Percentiles rank a stretch among this genome's conserved stretches.
Conservation (phyloP, 495 filamentous ascomycete genomes). For the Lasiosphaeris hirsuta region DNA sequence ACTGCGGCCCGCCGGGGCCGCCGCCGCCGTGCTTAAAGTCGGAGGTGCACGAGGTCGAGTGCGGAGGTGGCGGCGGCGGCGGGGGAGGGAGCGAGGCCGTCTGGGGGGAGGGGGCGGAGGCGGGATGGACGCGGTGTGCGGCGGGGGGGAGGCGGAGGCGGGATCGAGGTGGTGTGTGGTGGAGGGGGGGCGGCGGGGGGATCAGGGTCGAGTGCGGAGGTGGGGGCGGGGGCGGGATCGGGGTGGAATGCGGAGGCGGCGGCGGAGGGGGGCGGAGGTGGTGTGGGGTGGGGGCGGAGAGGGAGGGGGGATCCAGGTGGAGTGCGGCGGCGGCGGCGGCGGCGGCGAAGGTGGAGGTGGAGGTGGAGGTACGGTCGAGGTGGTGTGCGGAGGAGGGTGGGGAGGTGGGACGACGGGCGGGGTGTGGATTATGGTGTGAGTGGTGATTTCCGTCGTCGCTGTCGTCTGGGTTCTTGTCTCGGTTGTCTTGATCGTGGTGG, state of each 20-base stretch:
- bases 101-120: neutral
- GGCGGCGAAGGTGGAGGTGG: neutral
- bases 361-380: neutral
- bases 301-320: neutral
- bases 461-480: no score
- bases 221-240: neutral
- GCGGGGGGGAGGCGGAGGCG: neutral
- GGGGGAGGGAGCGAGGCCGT: slow-evolving; percentile 28
- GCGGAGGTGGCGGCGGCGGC: neutral
- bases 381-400: neutral
- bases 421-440: neutral
- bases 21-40: no score
- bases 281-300: neutral
- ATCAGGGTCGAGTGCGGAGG: no score
- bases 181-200: neutral
- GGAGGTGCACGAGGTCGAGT: no score
- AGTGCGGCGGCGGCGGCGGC: neutral
- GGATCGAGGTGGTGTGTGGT: neutral
- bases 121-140: neutral
- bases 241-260: slow-evolving; percentile 31
- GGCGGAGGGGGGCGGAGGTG: neutral
- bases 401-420: neutral
- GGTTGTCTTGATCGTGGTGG: no score
- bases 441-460: neutral
- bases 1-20: no score